Evolutionary conservation across 352 stramenopile species (phyloP), one percentile per base, ranked within the genome.

Genomic region (Aphanomyces astaci): DNA sequence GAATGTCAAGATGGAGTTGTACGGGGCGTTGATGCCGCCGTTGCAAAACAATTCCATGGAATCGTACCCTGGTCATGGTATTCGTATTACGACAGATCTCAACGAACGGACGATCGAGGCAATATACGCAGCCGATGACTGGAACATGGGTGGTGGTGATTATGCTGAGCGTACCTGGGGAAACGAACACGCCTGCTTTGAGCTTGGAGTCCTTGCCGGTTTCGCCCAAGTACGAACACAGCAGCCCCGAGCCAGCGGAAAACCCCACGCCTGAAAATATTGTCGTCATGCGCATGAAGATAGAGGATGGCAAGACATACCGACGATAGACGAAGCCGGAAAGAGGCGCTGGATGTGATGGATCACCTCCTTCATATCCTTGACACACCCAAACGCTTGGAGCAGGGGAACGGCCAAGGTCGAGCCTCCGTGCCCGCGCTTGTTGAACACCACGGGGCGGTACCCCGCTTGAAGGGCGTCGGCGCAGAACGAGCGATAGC

Each of bases 371-470:
- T 75, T 30, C 22, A 91, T 74, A 56, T 92, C 84, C 24, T 72
- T 67, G 0, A 88, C 77, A 54, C 76, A 87, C n/a, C 84, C 84
- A 71, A 92, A 92, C 19, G 60, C 72, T 63, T 92, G 84, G 10
- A 92, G 73, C 71, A 76, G 85, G 28, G 84, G 82, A 2, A 81
- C 90, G 15, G 78, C 27, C 27, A 92, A 76, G 48, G 73, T 71
- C 45, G 89, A 49, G 3, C 82, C 82, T 25, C 85, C 85, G 32
- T 94, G 85, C 10, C 85, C 85, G 54, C 85, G 78, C 74, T 94
- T 94, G 72, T 92, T 94, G 63, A 92, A 94, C 24, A 90, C 85
- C 7, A 94, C 85, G 3, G 85, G 83, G 2, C 85, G 80, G 73
- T 89, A 92, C 7, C 85, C 85, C 28, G 78, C 72, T 1, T 52